Evolutionary conservation across 331 rosid species (phyloP).

Genomic region (Quercus tomentella): DNA sequence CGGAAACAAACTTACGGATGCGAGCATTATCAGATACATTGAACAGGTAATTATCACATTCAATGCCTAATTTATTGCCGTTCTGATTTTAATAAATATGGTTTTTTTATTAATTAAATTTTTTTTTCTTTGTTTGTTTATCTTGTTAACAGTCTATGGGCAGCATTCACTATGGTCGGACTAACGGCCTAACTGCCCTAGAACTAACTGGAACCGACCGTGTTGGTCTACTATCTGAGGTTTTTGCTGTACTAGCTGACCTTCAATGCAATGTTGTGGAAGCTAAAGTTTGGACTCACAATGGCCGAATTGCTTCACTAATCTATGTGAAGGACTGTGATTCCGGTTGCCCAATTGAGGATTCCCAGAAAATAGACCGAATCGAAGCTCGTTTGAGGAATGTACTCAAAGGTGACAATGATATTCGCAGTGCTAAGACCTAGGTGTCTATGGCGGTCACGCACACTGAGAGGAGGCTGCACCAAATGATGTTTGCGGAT

Average conservation of each 20-base stretch:
- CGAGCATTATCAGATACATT: conserved; percentile 62
- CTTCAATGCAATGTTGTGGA: conserved; percentile 92
- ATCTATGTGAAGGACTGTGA: conserved; percentile 61
- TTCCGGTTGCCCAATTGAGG: conserved; percentile 72
- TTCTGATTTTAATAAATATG: not conserved
- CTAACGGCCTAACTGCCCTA: conserved; percentile 57
- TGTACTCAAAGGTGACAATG: conserved; percentile 82
- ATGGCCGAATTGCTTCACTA: conserved; percentile 84
- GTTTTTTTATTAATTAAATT: not conserved
- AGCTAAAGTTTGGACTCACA: conserved; percentile 95
- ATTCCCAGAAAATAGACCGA: conserved; percentile 51
- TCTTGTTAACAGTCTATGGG: no score
- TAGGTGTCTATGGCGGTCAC: conserved; percentile 61
- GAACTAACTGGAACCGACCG: conserved; percentile 88
- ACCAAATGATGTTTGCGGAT: conserved; percentile 89
- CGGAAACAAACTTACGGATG: conserved; percentile 79
- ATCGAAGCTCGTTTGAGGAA: conserved; percentile 74
- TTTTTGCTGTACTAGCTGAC: conserved; percentile 83
- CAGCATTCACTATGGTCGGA: conserved; percentile 31
- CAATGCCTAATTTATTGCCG: not conserved
- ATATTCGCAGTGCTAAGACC: conserved; percentile 75
- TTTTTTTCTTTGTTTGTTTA: not conserved
- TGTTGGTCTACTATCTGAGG: conserved; percentile 90
- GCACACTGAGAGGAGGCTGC: conserved; percentile 82
- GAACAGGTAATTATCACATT: conserved; percentile 63